A percentile compares a stretch with the other conserved stretches of the same genome.
Evolutionary conservation across 108 stramenopile species (phyloP).

Genomic region (Bacterosira constricta): DNA sequence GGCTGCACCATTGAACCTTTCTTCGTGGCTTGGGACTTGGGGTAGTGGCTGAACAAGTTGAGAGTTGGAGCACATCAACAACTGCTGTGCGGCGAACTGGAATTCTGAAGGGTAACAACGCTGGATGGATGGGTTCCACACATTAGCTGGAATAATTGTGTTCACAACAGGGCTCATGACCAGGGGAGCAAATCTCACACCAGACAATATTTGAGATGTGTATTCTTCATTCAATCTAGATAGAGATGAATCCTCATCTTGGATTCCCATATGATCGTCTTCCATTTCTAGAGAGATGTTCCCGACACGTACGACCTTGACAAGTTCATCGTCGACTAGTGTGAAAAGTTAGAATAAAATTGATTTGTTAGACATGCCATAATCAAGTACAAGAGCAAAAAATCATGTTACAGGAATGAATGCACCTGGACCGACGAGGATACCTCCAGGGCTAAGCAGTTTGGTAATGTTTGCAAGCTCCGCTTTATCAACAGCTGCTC

Average conservation of each 20-base stretch:
- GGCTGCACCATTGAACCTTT: slow-evolving; percentile 64
- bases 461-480: slow-evolving; percentile 60
- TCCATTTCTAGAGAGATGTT: slow-evolving; percentile 17
- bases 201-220: slow-evolving; percentile 64
- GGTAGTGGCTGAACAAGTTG: slow-evolving; percentile 50
- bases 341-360: not conserved
- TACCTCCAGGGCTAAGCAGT: slow-evolving; percentile 79
- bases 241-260: slow-evolving; percentile 5
- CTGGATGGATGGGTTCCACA: slow-evolving; percentile 77
- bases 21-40: slow-evolving; percentile 23
- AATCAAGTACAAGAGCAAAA: not conserved
- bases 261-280: slow-evolving; percentile 7
- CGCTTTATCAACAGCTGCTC: slow-evolving; percentile 68
- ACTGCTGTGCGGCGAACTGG: slow-evolving; percentile 52
- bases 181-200: slow-evolving; percentile 79
- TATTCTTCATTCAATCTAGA: slow-evolving; percentile 47
- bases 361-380: too few relatives aligned
- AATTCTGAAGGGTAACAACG: slow-evolving; percentile 65
- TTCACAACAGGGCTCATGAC: slow-evolving; percentile 28
- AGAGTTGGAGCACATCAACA: slow-evolving; percentile 79
- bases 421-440: slow-evolving; percentile 86
- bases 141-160: slow-evolving; percentile 63
- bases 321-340: slow-evolving; percentile 79
- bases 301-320: slow-evolving; percentile 70
- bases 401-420: not conserved